Conservation (phyloP, 2,329 filamentous ascomycete species). For the Aureobasidium sp. region DNA sequence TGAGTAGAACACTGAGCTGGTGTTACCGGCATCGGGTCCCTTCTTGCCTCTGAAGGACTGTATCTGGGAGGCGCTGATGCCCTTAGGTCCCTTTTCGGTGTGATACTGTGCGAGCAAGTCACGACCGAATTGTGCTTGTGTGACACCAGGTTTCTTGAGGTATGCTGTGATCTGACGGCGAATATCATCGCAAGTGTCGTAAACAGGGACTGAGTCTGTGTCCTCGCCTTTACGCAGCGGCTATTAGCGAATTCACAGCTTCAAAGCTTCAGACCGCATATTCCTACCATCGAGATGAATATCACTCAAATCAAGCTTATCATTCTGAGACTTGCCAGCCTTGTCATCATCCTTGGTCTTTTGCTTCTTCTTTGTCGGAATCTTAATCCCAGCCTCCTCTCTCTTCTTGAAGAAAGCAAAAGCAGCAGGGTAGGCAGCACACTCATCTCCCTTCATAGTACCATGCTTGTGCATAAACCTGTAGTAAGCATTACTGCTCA, state of each 20-base stretch:
- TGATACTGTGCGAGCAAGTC: slow-evolving; percentile 37
- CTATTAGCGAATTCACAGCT: not conserved
- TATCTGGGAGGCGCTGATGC: slow-evolving; percentile 40
- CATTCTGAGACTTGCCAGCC: slow-evolving; percentile 2
- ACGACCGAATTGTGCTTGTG: slow-evolving; percentile 46
- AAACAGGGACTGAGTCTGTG: slow-evolving; percentile 41
- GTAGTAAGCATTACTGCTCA: slow-evolving; percentile 29
- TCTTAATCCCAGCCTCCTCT: slow-evolving; percentile 41
- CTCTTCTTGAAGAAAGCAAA: slow-evolving; percentile 43
- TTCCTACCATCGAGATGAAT: slow-evolving; percentile 18
- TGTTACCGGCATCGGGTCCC: slow-evolving; percentile 43
- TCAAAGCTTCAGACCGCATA: not conserved
- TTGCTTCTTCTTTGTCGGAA: slow-evolving; percentile 28
- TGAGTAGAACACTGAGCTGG: slow-evolving; percentile 45
- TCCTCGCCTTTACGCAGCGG: slow-evolving; percentile 35
- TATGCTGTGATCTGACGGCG: slow-evolving; percentile 50
- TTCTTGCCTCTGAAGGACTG: slow-evolving; percentile 45
- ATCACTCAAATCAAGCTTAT: slow-evolving; percentile 12
- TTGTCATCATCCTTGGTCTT: slow-evolving; percentile 23
- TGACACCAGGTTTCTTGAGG: slow-evolving; percentile 41
- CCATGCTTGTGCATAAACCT: slow-evolving; percentile 45
- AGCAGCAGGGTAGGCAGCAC: slow-evolving; percentile 24
- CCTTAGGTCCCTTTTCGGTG: slow-evolving; percentile 25
- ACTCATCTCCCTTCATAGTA: slow-evolving; percentile 27
- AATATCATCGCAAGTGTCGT: slow-evolving; percentile 52